Conservation (phyloP, 2,329 filamentous ascomycete species). For the Cercospora sp. region DNA sequence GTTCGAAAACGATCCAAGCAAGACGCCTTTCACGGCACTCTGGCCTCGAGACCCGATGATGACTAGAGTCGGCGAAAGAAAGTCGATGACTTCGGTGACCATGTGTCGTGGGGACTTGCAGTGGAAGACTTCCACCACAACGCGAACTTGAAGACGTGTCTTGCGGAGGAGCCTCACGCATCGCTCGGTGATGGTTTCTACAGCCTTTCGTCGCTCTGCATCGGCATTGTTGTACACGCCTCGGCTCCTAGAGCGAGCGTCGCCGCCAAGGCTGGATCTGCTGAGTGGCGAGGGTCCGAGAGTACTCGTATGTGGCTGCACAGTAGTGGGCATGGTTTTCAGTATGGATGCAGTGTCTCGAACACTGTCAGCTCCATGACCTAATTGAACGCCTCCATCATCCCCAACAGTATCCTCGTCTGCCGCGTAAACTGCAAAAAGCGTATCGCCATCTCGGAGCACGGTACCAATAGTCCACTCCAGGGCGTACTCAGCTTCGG, state of each 20-base stretch:
- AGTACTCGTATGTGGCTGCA: conserved; percentile 27
- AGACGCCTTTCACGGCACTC: conserved; percentile 89
- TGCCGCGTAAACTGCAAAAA: conserved; percentile 89
- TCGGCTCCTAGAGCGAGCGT: conserved; percentile 35
- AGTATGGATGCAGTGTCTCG: conserved; percentile 74
- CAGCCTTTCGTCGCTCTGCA: conserved; percentile 75
- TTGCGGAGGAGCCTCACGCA: conserved; percentile 85
- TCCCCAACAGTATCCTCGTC: conserved; percentile 70
- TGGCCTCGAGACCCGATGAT: conserved; percentile 89
- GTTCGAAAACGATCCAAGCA: conserved; percentile 94
- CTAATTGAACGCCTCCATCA: conserved; percentile 56
- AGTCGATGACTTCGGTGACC: conserved; percentile 95
- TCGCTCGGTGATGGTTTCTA: conserved; percentile 80
- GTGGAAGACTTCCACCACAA: conserved; percentile 94
- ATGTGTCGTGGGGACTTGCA: conserved; percentile 97
- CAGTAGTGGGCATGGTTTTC: conserved; percentile 58
- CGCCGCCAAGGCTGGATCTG: conserved; percentile 22
- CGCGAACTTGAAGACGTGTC: conserved; percentile 86
- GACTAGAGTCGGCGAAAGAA: conserved; percentile 85
- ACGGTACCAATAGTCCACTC: conserved; percentile 98
- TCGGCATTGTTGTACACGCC: conserved; percentile 58
- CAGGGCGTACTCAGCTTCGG: conserved; percentile 89
- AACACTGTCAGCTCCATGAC: conserved; percentile 73
- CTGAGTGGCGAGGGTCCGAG: conserved; percentile 39
- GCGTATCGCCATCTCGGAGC: conserved; percentile 86